phyloP scores from a whole-genome alignment of 805 yeast species.

The Metschnikowia cerradonensis region DNA sequence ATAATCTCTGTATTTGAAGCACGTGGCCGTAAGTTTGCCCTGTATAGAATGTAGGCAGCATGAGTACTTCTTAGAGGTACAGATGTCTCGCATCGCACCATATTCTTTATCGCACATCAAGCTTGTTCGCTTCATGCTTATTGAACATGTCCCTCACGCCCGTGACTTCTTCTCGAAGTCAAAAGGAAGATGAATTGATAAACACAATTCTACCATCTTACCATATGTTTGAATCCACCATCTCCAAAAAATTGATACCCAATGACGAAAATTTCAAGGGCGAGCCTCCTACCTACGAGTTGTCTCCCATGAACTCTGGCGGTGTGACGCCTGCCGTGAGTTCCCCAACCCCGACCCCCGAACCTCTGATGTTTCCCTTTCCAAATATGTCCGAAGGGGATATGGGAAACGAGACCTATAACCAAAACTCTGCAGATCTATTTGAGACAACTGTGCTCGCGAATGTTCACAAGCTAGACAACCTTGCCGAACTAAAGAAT shows the following conservation, averaged over 20 bases:
- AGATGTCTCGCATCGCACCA: too few relatives aligned
- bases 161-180: conserved; percentile 11
- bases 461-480: conserved; percentile 37
- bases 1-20: too few relatives aligned
- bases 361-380: conserved; percentile 12
- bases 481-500: conserved; percentile 22
- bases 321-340: conserved; percentile 15
- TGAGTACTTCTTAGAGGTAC: neutral
- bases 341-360: conserved; percentile 4
- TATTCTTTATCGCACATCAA: conserved; percentile 1
- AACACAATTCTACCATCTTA: conserved; percentile 41
- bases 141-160: conserved; percentile 8
- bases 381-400: conserved; percentile 8
- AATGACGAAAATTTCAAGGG: conserved; percentile 36
- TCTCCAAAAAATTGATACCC: conserved; percentile 34
- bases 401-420: conserved; percentile 9
- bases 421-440: conserved; percentile 14
- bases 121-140: neutral
- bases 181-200: conserved; percentile 26
- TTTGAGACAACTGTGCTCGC: conserved; percentile 43
- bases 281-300: conserved; percentile 38
- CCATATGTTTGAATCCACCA: conserved; percentile 42
- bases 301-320: conserved; percentile 18
- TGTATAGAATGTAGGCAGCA: neutral
- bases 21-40: too few relatives aligned